Evolutionary conservation across 805 yeast genomes (phyloP), one percentile per base, ranked within the genome.

Genomic region (Wickerhamomyces canadensis): DNA sequence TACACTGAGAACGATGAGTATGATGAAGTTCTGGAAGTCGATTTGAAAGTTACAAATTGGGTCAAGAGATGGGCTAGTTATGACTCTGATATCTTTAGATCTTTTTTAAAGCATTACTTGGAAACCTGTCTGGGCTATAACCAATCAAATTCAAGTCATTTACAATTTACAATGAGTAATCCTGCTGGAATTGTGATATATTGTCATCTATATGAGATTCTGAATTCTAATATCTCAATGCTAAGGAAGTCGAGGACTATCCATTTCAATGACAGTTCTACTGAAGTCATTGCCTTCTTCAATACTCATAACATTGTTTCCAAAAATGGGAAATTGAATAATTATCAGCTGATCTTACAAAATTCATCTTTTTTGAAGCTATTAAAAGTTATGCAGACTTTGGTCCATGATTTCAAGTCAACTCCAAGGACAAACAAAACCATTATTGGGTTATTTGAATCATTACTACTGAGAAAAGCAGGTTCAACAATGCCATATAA

Each of bases 41-140:
- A 79, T 42, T 77, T 84, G 8, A 70, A 62, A 40, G 84, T 82
- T 6, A 50, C 65, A 19, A 33, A 44, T 5, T 79, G 86, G 86
- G 80, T 76, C 9, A 61, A 68, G 39, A 62, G 78, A 45, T 80
- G 85, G 85, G 65, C 70, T 37, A 61, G 68, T 35, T 60, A 70
- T 39, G 82, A 76, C 43, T 64, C 76, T 37, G 80, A 76, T 47
- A 60, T 79, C 3, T 79, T 79, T 56, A 67, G 70, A 41, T 74
- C 84, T 1, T 80, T 80, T 44, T 60, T 78, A 34, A 70, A 80
- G 41, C 84, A 80, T 52, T 79, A 76, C 48, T 52, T 76, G 7
- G 30, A 35, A 1, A 17, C 16, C 3, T 23, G 36, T 7, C 17
- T 40, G 3, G 31, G 19, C 9, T 14, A 7, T 26, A 10, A 5